Base-by-base conservation (phyloP, 257 asterid genomes). In the Osmanthus fragrans region DNA sequence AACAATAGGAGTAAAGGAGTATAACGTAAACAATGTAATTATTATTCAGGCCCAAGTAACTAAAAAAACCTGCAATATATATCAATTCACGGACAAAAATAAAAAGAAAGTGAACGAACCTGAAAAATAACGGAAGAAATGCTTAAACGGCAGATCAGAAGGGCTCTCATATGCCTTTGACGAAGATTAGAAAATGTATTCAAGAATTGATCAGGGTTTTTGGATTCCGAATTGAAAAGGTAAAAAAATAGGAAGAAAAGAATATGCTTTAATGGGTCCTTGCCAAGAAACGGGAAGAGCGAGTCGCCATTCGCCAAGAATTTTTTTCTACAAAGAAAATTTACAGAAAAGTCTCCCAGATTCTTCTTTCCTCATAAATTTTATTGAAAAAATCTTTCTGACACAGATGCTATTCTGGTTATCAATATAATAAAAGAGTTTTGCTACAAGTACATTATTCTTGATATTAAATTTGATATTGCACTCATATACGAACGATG, bases 191-290 rank as follows among this genome's bases (percentile, higher is more conserved):
- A 7, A 72, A 83, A 69, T 0, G 78, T 16, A 40, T 5, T 9
- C 27, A 3, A 51, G 68, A 49, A 33, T 21, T 63, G 84, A 76
- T 80, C 77, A 73, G 78, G 84, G 80, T 71, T 86, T 82, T 80
- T 63, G 39, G 45, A 32, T 63, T 58, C 39, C 19, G 27, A 42
- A 11, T 36, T 18, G 66, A 25, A 66, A 76, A 27, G 34, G 67
- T 45, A 32, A 76, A 29, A 77, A 37, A 76, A 64, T n/a, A 32
- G 76, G 65, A 78, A 82, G 93, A 89, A 39, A 39, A 39, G 45
- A 7, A 86, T 89, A 89, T 84, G 81, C 84, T 37, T 40, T 47
- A 49, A 37, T 49, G 73, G 83, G 88, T 76, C 70, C 49, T 73
- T 21, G 77, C 42, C 77, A 77, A 72, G 80, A 83, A 87, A 86